Base-by-base conservation (phyloP, 176 grass and related monocot genomes). In the Themeda triandra region DNA sequence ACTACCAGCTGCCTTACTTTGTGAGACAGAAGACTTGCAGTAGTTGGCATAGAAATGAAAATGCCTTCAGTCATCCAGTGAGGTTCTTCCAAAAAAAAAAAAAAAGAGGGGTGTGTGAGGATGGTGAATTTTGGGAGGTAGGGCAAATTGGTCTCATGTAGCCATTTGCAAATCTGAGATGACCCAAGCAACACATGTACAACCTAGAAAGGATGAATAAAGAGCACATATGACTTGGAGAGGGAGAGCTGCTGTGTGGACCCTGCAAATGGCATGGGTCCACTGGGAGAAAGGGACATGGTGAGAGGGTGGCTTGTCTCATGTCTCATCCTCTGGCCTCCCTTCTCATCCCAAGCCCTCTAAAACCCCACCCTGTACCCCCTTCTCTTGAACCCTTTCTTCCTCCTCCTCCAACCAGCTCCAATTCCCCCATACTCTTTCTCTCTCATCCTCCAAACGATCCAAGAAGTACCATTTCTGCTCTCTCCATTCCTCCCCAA, bases 311-410 rank as follows among this genome's bases (percentile, higher is more conserved):
- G 32, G 48, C 66, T 92, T 92, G 88, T 91, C 82, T 84, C 70
- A 87, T 92, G 88, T 91, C 82, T 84, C 70, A 87, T 92, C 80
- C 88, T 65, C 12, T 39, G 39, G 21, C 29, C 19, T 45, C 70
- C n/a, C n/a, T n/a, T n/a, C n/a, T 54, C 31, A 49, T 31, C 63
- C 51, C 23, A 73, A 19, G n/a, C 79, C 33, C 86, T 82, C 87
- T 92, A 92, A 90, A 92, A 92, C 77, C 85, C 88, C 91, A 85
- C 76, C 71, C 69, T 33, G 65, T 83, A 79, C 46, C 37, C 49
- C 80, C 80, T 89, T 76, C 82, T 31, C 86, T 71, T 81, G 88
- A 89, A 90, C 81, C 89, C 87, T 90, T 77, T 76, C 68, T 85
- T 86, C 80, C 40, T 84, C 73, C 41, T 76, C 42, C 49, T 13